A percentile compares a stretch with the other conserved stretches of the same genome.
phyloP scores from a whole-genome alignment of 2,329 filamentous ascomycete species.

The Polychaeton citri region DNA sequence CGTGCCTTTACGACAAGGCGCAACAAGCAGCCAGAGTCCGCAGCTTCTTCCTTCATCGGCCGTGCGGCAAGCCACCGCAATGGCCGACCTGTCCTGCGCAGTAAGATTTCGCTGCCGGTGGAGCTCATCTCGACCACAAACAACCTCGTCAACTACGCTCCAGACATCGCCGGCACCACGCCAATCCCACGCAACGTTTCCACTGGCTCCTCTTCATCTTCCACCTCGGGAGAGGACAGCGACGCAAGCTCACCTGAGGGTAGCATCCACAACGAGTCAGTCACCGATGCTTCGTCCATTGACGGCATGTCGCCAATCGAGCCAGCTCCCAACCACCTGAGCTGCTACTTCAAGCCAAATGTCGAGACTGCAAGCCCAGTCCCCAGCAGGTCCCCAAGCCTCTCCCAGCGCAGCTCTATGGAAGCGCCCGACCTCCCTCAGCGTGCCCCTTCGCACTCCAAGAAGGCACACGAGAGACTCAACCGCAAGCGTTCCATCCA shows the following conservation, averaged over 20 bases:
- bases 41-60: slow-evolving; percentile 18
- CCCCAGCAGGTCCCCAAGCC: slow-evolving; percentile 41
- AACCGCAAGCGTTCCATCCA: slow-evolving; percentile 53
- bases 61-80: slow-evolving; percentile 34
- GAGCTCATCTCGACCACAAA: slow-evolving; percentile 90
- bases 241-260: slow-evolving; percentile 40
- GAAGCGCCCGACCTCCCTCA: slow-evolving; percentile 58
- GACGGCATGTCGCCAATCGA: slow-evolving; percentile 30
- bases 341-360: slow-evolving; percentile 44
- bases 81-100: slow-evolving; percentile 39
- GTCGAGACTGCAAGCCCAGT: slow-evolving; percentile 15
- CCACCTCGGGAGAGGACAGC: slow-evolving; percentile 60
- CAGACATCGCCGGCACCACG: slow-evolving; percentile 47
- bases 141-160: slow-evolving; percentile 88
- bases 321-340: slow-evolving; percentile 41
- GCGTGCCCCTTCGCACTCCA: slow-evolving; percentile 76
- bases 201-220: slow-evolving; percentile 31
- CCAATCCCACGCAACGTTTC: slow-evolving; percentile 15
- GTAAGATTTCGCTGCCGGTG: slow-evolving; percentile 77
- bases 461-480: slow-evolving; percentile 66
- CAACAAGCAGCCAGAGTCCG: slow-evolving; percentile 43
- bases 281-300: slow-evolving; percentile 50
- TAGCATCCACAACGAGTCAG: slow-evolving; percentile 46
- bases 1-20: slow-evolving; percentile 58
- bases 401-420: slow-evolving; percentile 33